A percentile compares a stretch with the other conserved stretches of the same genome.
These are phyloP conservation scores for Podila epigama DNA, from an alignment of 192 early-diverging fungal genomes.

Conservation along the genomic window DNA sequence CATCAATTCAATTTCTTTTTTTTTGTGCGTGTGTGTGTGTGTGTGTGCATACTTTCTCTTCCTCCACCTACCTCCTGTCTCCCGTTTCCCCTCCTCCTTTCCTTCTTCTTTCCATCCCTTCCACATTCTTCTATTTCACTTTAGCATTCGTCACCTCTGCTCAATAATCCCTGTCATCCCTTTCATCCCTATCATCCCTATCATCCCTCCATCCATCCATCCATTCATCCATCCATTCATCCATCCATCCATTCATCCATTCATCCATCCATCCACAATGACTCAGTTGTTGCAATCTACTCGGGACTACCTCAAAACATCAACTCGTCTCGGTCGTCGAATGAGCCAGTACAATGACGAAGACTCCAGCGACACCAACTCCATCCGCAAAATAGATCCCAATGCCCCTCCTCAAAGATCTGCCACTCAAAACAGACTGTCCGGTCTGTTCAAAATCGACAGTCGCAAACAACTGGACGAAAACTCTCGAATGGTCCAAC, in stretches of 20 bases:
- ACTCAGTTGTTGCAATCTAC: conserved; percentile 35
- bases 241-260: not conserved
- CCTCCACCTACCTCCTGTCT: not conserved
- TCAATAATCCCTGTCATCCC: not conserved
- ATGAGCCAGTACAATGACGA: conserved; percentile 32
- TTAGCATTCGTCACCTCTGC: not conserved
- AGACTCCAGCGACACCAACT: not conserved
- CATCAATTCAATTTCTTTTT: too few relatives aligned
- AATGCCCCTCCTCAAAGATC: not conserved
- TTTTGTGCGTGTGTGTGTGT: not conserved
- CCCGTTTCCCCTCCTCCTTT: not conserved
- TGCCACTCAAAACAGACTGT: conserved; percentile 13
- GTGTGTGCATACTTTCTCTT: not conserved
- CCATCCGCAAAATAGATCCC: not conserved
- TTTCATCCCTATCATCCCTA: too few relatives aligned
- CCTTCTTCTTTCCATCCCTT: not conserved
- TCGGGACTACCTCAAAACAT: conserved; percentile 32
- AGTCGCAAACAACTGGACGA: too few relatives aligned
- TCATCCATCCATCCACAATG: conserved; percentile 2
- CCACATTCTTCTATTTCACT: not conserved
- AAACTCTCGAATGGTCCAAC: not conserved
- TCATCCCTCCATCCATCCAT: not conserved
- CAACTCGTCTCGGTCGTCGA: conserved; percentile 23
- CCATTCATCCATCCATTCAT: not conserved
- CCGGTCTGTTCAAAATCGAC: conserved; percentile 15